Evolutionary conservation across 108 stramenopile genomes (phyloP).

Genomic region (Cyclotella choctawhatcheeana): DNA sequence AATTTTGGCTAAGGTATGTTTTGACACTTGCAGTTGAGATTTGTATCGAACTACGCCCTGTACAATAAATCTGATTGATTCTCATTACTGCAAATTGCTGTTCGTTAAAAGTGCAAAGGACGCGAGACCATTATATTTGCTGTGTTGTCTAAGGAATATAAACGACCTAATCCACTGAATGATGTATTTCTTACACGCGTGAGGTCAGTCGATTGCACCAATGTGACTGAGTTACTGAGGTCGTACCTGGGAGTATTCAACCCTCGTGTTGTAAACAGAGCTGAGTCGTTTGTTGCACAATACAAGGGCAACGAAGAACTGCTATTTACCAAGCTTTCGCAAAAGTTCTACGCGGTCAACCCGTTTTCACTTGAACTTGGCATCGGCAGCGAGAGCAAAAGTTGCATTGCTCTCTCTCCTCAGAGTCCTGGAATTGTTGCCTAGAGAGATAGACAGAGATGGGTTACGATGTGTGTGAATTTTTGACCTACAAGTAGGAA

Average conservation of each 20-base stretch:
- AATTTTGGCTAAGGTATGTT: neutral
- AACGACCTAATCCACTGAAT: conserved; percentile 4
- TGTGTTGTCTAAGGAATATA: conserved; percentile 6
- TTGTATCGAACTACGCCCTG: too few relatives aligned
- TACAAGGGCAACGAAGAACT: conserved; percentile 1
- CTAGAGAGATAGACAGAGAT: neutral
- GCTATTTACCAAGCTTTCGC: conserved; percentile 12
- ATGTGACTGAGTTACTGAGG: neutral
- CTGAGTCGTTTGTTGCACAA: neutral
- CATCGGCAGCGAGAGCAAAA: neutral
- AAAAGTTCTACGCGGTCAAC: conserved; percentile 7
- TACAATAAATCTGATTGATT: too few relatives aligned
- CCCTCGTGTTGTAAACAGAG: neutral
- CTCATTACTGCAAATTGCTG: too few relatives aligned
- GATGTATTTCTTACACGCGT: conserved; percentile 1
- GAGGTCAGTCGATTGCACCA: neutral
- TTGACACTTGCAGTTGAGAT: too few relatives aligned
- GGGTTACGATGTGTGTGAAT: neutral
- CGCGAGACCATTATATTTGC: conserved; percentile 11
- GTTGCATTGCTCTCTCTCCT: neutral
- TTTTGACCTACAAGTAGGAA: too few relatives aligned
- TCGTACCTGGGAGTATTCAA: conserved; percentile 6
- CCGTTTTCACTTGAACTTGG: neutral
- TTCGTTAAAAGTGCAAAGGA: conserved; percentile 11
- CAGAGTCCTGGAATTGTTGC: conserved; percentile 12